A percentile compares a stretch with the other conserved stretches of the same genome.
phyloP scores from a whole-genome alignment of 768 basidiomycete genomes.

The Epithele typhae region DNA sequence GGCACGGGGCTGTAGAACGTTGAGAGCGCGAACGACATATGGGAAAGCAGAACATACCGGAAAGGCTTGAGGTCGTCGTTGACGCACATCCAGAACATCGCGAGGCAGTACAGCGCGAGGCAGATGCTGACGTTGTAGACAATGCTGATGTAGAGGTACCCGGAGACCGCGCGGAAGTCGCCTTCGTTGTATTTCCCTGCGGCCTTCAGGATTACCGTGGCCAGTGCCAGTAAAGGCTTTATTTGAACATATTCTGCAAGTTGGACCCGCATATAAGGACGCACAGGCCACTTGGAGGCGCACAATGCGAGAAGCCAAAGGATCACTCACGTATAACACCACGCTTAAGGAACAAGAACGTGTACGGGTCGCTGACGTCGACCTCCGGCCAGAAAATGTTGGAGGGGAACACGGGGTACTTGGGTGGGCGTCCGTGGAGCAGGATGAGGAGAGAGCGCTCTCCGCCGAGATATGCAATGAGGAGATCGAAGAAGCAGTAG shows the following conservation, averaged over 20 bases:
- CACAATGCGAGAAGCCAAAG: neutral
- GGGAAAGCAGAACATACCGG: conserved; percentile 42
- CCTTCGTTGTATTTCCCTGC: conserved; percentile 89
- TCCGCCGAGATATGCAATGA: conserved; percentile 84
- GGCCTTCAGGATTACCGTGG: conserved; percentile 83
- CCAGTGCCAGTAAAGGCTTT: conserved; percentile 84
- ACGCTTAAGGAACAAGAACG: conserved; percentile 88
- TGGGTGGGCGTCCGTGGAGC: conserved; percentile 87
- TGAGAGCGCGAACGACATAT: neutral
- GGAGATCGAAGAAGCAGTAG: conserved; percentile 85
- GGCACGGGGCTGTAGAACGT: conserved; percentile 70
- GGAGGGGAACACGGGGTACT: conserved; percentile 82
- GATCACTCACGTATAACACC: conserved; percentile 61
- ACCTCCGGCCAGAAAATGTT: conserved; percentile 80
- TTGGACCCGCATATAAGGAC: neutral
- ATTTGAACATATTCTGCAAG: conserved; percentile 90
- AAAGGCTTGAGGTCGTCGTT: conserved; percentile 87
- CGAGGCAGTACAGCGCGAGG: conserved; percentile 82
- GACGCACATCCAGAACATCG: conserved; percentile 95
- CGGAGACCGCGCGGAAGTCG: conserved; percentile 75
- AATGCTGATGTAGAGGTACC: conserved; percentile 88
- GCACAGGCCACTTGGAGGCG: neutral
- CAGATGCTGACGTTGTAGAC: conserved; percentile 83
- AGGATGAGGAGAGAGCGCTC: conserved; percentile 91
- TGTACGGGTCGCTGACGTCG: conserved; percentile 93